phyloP scores from a whole-genome alignment of 192 early-diverging fungal genomes.

The Coemansia sp. region DNA sequence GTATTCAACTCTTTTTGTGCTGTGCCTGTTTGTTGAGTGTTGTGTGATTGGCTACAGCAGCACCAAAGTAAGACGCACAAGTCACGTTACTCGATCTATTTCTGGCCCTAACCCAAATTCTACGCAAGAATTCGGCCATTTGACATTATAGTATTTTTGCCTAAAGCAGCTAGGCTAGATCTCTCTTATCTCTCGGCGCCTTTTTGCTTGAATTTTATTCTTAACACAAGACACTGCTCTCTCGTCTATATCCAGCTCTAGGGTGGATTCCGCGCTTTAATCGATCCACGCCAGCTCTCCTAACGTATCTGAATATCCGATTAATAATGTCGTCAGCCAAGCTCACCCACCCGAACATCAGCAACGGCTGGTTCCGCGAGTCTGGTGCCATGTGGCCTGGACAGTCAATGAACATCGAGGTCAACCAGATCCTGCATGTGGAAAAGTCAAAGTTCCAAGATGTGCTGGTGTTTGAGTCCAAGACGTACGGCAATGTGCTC shows the following conservation, averaged over 20 bases:
- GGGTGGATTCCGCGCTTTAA: background rate
- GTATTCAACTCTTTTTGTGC: background rate
- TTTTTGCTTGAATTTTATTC: background rate
- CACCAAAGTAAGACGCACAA: background rate
- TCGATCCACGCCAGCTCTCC: background rate
- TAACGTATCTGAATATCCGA: background rate
- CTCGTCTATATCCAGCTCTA: background rate
- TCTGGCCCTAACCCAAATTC: background rate
- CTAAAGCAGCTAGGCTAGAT: background rate
- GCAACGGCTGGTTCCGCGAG: slow-evolving; percentile 98
- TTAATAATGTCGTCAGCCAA: slow-evolving; percentile 32
- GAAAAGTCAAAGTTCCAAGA: slow-evolving; percentile 97
- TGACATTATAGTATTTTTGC: background rate
- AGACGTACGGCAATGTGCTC: slow-evolving; percentile 93
- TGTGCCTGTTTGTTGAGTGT: background rate
- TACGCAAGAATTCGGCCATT: background rate
- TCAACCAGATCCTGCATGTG: slow-evolving; percentile 90
- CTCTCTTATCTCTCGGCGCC: slow-evolving; percentile 1
- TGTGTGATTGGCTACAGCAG: background rate
- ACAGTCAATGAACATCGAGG: slow-evolving; percentile 95
- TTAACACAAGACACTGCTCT: background rate
- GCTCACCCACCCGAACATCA: slow-evolving; percentile 86
- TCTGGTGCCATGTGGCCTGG: slow-evolving; percentile 95
- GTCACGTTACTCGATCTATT: slow-evolving; percentile 6
- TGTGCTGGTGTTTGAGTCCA: slow-evolving; percentile 95